A percentile compares a stretch with the other conserved stretches of the same genome.
Conservation (phyloP, 495 filamentous ascomycete genomes). For the Tuber microsphaerosporum region DNA sequence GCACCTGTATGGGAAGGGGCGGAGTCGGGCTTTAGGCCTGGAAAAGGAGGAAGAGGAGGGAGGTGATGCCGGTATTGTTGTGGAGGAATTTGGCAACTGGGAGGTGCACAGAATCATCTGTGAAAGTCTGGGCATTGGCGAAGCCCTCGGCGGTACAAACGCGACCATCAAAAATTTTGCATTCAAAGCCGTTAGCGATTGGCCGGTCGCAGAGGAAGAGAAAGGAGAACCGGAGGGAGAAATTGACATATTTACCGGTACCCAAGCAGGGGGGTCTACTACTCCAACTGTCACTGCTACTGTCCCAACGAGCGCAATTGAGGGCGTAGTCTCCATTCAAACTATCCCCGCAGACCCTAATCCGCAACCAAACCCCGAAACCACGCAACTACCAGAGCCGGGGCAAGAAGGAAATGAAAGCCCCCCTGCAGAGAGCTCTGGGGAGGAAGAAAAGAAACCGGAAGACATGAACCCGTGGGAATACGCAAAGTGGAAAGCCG, state of each 20-base stretch:
- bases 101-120: conserved; percentile 95
- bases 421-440: neutral
- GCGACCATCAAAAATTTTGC: conserved; percentile 65
- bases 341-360: conserved; percentile 5
- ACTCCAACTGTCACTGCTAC: conserved; percentile 7
- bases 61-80: conserved; percentile 1
- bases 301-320: conserved; percentile 17
- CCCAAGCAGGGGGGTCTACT: neutral
- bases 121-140: conserved; percentile 62
- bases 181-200: conserved; percentile 50
- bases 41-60: conserved; percentile 7
- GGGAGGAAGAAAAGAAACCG: conserved; percentile 18
- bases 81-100: conserved; percentile 61
- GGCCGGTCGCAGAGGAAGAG: neutral
- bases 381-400: conserved; percentile 16
- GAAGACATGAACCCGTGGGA: conserved; percentile 31
- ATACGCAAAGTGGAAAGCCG: conserved; percentile 31
- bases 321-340: conserved; percentile 25
- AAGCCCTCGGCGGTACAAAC: conserved; percentile 61
- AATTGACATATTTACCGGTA: conserved; percentile 40
- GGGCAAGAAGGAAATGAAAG: conserved; percentile 22
- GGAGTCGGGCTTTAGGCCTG: conserved; percentile 15
- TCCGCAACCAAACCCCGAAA: conserved; percentile 13
- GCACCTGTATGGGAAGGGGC: conserved; percentile 17
- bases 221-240: neutral